These are phyloP conservation scores for Talaromyces sp. DNA, from an alignment of 2,329 filamentous ascomycete genomes.

Conservation along the genomic window DNA sequence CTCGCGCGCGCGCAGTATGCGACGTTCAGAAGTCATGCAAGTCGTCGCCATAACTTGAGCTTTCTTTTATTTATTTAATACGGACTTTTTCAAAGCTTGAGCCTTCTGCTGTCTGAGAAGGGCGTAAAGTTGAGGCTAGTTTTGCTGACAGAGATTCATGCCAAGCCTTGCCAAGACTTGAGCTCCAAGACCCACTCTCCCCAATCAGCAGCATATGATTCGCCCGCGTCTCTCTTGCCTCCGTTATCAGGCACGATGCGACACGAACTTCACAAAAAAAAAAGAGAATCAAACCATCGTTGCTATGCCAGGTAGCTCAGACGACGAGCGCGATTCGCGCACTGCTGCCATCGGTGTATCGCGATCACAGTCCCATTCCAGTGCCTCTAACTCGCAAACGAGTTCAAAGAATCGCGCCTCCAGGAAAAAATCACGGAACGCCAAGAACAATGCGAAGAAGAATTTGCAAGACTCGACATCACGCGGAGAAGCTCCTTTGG, in stretches of 20 bases:
- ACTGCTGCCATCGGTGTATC: slow-evolving; percentile 39
- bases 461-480: slow-evolving; percentile 33
- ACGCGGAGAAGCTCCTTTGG: slow-evolving; percentile 26
- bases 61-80: not conserved
- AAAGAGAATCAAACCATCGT: not conserved
- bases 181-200: not conserved
- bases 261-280: not conserved
- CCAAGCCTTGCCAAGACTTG: not conserved
- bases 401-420: slow-evolving; percentile 18
- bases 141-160: not conserved
- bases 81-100: not conserved
- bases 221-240: not conserved
- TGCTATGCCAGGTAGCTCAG: slow-evolving; percentile 13
- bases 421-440: slow-evolving; percentile 24
- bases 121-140: not conserved
- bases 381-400: slow-evolving; percentile 18
- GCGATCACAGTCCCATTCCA: slow-evolving; percentile 22
- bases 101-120: not conserved
- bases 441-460: slow-evolving; percentile 14
- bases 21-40: not conserved
- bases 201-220: not conserved
- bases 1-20: too few relatives aligned
- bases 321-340: slow-evolving; percentile 40
- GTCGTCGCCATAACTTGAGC: not conserved
- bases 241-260: not conserved